Conservation (phyloP, 2,329 filamentous ascomycete species). For the Alternaria longipes region DNA sequence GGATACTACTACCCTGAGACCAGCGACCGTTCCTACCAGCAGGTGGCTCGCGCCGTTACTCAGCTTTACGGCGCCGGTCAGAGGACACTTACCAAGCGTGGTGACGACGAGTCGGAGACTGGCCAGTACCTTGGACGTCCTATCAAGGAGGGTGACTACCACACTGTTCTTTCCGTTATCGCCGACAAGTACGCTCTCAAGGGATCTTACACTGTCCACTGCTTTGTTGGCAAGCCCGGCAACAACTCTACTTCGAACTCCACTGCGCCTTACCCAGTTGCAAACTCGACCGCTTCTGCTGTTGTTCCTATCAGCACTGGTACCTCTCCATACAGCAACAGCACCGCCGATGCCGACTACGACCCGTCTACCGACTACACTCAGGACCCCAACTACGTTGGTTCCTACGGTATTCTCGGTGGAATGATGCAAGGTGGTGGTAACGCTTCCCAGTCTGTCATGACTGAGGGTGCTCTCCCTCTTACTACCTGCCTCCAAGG, state of each 20-base stretch:
- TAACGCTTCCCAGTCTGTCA: constrained; percentile 37
- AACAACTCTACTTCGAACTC: constrained; percentile 37
- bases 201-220: constrained; percentile 50
- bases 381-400: constrained; percentile 44
- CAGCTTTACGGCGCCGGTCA: constrained; percentile 53
- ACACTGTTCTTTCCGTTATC: constrained; percentile 44
- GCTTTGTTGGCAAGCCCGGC: constrained; percentile 45
- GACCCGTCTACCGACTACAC: constrained; percentile 40
- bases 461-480: constrained; percentile 45
- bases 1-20: constrained; percentile 52
- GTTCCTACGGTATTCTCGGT: constrained; percentile 46
- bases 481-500: constrained; percentile 48
- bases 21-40: constrained; percentile 27
- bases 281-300: constrained; percentile 29
- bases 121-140: constrained; percentile 45
- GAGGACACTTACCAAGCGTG: constrained; percentile 42
- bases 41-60: constrained; percentile 40
- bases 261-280: constrained; percentile 25
- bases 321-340: constrained; percentile 28
- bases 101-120: constrained; percentile 13
- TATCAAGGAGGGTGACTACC: constrained; percentile 47
- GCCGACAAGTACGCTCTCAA: constrained; percentile 48
- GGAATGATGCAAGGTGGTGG: constrained; percentile 33
- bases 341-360: constrained; percentile 35
- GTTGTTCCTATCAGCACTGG: constrained; percentile 4